Percentiles rank a stretch among this genome's conserved stretches.
These are phyloP conservation scores for Megacollybia marginata DNA, from an alignment of 768 basidiomycete genomes.

Conservation along the genomic window DNA sequence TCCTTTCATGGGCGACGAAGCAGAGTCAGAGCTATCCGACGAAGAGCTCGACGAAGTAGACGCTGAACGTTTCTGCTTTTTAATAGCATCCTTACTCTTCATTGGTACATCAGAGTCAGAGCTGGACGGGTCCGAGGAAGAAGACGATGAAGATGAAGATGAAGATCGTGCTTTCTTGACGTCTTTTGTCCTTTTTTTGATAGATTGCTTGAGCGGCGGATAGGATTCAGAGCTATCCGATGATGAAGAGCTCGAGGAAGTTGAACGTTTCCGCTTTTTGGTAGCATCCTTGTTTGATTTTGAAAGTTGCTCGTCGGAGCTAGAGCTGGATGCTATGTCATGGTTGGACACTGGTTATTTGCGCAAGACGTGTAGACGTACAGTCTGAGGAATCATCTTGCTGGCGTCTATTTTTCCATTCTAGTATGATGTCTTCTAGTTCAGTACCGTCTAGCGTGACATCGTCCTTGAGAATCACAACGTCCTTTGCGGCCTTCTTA, in stretches of 20 bases:
- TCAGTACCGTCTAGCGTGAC: slow-evolving; percentile 38
- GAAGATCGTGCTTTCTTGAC: slow-evolving; percentile 9
- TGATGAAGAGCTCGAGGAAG: too few relatives aligned
- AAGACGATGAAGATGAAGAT: slow-evolving; percentile 14
- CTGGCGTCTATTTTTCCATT: slow-evolving; percentile 41
- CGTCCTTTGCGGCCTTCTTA: slow-evolving; percentile 62
- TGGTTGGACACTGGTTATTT: too few relatives aligned
- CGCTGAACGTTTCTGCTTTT: neutral
- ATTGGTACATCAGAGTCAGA: neutral
- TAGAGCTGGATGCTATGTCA: too few relatives aligned
- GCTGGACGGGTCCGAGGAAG: neutral
- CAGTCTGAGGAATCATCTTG: too few relatives aligned
- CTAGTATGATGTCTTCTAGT: slow-evolving; percentile 56
- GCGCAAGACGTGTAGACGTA: too few relatives aligned
- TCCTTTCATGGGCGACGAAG: neutral
- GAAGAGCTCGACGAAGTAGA: neutral
- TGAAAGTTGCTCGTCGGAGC: too few relatives aligned
- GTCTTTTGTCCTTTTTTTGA: slow-evolving; percentile 11
- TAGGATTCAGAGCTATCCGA: neutral
- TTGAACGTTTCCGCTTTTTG: too few relatives aligned
- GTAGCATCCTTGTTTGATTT: too few relatives aligned
- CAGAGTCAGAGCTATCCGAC: neutral
- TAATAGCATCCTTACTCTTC: neutral
- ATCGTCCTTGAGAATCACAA: slow-evolving; percentile 54
- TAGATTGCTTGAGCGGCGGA: slow-evolving; percentile 3